Base-by-base conservation (phyloP, 306 rosid species). In the Glycyrrhiza uralensis region DNA sequence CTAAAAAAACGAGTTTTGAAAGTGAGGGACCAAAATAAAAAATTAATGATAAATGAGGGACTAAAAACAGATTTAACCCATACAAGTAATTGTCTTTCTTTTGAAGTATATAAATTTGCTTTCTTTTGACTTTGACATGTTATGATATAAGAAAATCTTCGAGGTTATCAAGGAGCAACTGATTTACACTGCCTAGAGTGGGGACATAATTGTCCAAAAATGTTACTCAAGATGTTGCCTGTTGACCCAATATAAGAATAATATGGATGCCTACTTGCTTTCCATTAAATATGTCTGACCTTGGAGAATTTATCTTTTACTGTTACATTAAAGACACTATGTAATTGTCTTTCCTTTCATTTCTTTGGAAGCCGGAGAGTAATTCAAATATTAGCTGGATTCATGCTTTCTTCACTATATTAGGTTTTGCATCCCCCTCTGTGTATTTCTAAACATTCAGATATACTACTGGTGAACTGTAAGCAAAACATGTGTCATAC, bases 401-500 rank as follows among this genome's bases (percentile, higher is more conserved):
- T 94, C 75, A 94, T 94, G 98, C 5, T 94, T 87, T 89, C 89
- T 94, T 94, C 87, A 80, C 98, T 35, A 65, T 91, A 58, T 85
- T 93, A 71, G 98, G 98, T 90, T 29, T 38, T 61, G 10, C 33
- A 61, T 45, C 36, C 32, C 0, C 4, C 51, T 33, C 41, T 44
- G 41, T 38, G 11, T 42, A 22, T 55, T 51, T 39, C 24, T 60
- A 7, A 60, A 35, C 41, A 14, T 56, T 60, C 14, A 2, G 11
- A 4, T 22, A 12, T 19, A 19, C 58, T 18, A 19, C 56, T 38
- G 2, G 15, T 54, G 9, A 45, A n/a, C n/a, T n/a, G n/a, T n/a
- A 44, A 58, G 13, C n/a, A 1, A 42, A 47, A 66, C 28, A 61
- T 4, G 22, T 30, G 57, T 38, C 46, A 45, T 17, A 45, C 51